Evolutionary conservation across 768 basidiomycete genomes (phyloP).

Genomic region (Austroboletus eburneus): DNA sequence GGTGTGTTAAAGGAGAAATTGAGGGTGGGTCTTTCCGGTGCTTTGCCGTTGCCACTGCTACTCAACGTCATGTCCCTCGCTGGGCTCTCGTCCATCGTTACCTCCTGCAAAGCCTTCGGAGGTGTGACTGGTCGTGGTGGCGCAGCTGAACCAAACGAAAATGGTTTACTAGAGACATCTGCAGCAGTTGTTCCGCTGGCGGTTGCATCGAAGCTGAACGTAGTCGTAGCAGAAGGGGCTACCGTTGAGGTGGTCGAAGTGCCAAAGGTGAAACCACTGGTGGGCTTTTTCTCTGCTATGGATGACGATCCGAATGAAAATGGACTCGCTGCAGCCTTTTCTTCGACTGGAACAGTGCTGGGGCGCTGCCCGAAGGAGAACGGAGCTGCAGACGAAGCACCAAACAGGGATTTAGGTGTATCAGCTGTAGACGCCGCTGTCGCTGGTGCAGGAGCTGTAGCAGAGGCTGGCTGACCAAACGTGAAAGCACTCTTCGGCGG

Average conservation of each 20-base stretch:
- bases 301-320: slow-evolving; percentile 33
- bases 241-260: slow-evolving; percentile 33
- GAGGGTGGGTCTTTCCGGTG: slow-evolving; percentile 38
- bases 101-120: slow-evolving; percentile 61
- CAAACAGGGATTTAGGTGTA: slow-evolving; percentile 42
- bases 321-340: slow-evolving; percentile 16
- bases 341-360: slow-evolving; percentile 19
- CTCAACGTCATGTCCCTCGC: slow-evolving; percentile 55
- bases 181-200: slow-evolving; percentile 32
- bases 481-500: slow-evolving; percentile 32
- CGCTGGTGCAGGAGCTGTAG: slow-evolving; percentile 5
- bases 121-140: slow-evolving; percentile 56
- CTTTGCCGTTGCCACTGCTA: slow-evolving; percentile 26
- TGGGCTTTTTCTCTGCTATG: slow-evolving; percentile 33
- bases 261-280: slow-evolving; percentile 43
- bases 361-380: slow-evolving; percentile 45
- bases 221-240: slow-evolving; percentile 27
- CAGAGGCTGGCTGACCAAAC: slow-evolving; percentile 26
- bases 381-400: slow-evolving; percentile 22
- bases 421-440: slow-evolving; percentile 25
- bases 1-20: slow-evolving; percentile 46
- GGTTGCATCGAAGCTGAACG: slow-evolving; percentile 48
- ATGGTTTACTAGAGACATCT: slow-evolving; percentile 48
- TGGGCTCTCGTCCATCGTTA: slow-evolving; percentile 81
- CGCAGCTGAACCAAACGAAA: slow-evolving; percentile 47